Percentiles rank a stretch among this genome's conserved stretches.
Evolutionary conservation across 768 basidiomycete genomes (phyloP).

Genomic region (Termitomyces sp.): DNA sequence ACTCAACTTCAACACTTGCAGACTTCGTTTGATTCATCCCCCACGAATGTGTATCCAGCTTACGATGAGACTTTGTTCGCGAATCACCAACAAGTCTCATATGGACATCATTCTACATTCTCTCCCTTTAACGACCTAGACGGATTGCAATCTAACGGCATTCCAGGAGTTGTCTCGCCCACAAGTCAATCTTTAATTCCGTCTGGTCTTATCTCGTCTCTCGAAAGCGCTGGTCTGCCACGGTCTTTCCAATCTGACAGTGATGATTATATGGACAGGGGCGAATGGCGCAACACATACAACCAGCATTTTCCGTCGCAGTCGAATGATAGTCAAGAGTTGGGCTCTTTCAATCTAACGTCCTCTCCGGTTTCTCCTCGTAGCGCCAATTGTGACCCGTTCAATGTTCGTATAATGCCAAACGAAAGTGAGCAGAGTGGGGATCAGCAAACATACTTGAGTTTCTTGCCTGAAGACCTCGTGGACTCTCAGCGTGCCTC

Average conservation of each 20-base stretch:
- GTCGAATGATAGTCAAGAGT: constrained; percentile 8
- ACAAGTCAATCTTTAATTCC: constrained; percentile 49
- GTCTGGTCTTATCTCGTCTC: constrained; percentile 47
- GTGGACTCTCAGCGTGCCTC: constrained; percentile 25
- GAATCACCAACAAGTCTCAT: constrained; percentile 10
- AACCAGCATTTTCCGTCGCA: constrained; percentile 4
- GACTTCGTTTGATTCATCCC: constrained; percentile 16
- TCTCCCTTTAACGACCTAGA: constrained; percentile 50
- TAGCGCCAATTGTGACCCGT: constrained; percentile 38
- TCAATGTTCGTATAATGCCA: constrained; percentile 35
- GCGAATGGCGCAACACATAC: constrained; percentile 37
- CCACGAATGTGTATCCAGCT: constrained; percentile 29
- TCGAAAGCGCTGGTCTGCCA: constrained; percentile 35
- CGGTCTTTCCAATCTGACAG: constrained; percentile 48
- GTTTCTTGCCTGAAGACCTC: constrained; percentile 15
- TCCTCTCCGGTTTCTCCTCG: constrained; percentile 20
- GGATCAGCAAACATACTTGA: constrained; percentile 9
- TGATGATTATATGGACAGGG: constrained; percentile 42
- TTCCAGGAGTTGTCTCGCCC: constrained; percentile 29
- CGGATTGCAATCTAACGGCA: constrained; percentile 9
- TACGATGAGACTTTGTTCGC: constrained; percentile 36
- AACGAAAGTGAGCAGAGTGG: constrained; percentile 10
- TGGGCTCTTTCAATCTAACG: constrained; percentile 19
- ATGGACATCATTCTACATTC: constrained; percentile 27
- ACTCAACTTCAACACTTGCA: constrained; percentile 20